These are phyloP conservation scores for Eucalyptus camaldulensis DNA, from an alignment of 345 rosid species.

Conservation along the genomic window DNA sequence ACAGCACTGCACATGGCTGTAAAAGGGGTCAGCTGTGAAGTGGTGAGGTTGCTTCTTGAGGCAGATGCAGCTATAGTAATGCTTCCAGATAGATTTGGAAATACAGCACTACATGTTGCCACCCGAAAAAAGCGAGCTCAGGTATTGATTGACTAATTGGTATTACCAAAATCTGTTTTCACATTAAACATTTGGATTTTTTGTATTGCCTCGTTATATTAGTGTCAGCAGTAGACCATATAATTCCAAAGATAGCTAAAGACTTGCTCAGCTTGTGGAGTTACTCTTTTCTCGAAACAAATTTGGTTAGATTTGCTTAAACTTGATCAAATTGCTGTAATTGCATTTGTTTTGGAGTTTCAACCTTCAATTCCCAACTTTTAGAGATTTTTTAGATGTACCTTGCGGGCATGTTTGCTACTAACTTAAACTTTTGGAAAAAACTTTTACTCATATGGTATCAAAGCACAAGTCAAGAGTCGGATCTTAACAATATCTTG, in stretches of 20 bases:
- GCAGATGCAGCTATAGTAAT: conserved; percentile 66
- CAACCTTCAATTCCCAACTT: background rate
- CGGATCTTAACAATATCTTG: background rate
- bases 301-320: background rate
- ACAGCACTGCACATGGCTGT: conserved; percentile 96
- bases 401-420: background rate
- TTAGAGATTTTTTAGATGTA: background rate
- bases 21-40: conserved; percentile 65
- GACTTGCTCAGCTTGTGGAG: background rate
- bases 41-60: conserved; percentile 60
- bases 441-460: background rate
- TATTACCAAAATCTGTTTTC: background rate
- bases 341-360: background rate
- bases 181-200: background rate
- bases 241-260: background rate
- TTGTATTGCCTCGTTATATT: background rate
- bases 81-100: conserved; percentile 83
- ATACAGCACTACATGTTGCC: conserved; percentile 75
- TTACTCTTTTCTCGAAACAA: background rate
- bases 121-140: conserved; percentile 76
- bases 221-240: background rate
- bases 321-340: background rate
- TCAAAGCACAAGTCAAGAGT: background rate
- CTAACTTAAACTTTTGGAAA: background rate
- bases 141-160: conserved; percentile 20